Base-by-base conservation (phyloP, 768 basidiomycete species). In the Clitopilus passeckerianus region DNA sequence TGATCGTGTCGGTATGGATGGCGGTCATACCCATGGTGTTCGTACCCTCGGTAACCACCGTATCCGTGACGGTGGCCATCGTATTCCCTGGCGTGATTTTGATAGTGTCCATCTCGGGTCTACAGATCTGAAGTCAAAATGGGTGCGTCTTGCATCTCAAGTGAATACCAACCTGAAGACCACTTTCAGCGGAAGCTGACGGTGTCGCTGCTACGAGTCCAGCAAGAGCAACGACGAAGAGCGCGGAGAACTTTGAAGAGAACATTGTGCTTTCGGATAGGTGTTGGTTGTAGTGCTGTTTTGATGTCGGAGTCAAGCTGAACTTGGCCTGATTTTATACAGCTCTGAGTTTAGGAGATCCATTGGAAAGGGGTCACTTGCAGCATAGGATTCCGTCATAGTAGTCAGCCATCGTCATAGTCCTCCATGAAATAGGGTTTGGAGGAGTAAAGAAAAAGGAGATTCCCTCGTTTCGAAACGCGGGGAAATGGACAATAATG, bases 381-480 rank as follows among this genome's bases (percentile, higher is more conserved):
- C 12, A 50, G 46, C 16, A 22, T n/a, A 41, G 37, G n/a, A 50
- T 22, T 50, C 20, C 37, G 37, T 41, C 37, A 41, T 41, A 15
- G 15, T 20, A 5, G 46, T 50, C 46, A 50, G 6, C 3, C 22
- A 18, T 50, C 46, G 46, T 50, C 46, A 50, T 50, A 4, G n/a
- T 50, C 46, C 20, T n/a, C 46, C 20, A n/a, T 4, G 46, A 10
- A 50, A 50, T n/a, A 50, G 46, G 20, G 46, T 20, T 20, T 16
- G 12, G 46, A 54, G 56, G 59, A 65, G 10, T 7, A 59, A n/a
- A 66, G 41, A 64, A 33, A 9, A 62, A 64, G 18, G 59, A 68
- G 24, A 64, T 67, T 53, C 63, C 62, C 27, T 64, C 70, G 9
- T 66, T 69, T 20, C 67, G 70, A 57, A 58, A 64, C 54, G 56